Evolutionary conservation across 78 protist genomes (phyloP), one percentile per base, ranked within the genome.

Genomic region (Creolimax fragrantissima): DNA sequence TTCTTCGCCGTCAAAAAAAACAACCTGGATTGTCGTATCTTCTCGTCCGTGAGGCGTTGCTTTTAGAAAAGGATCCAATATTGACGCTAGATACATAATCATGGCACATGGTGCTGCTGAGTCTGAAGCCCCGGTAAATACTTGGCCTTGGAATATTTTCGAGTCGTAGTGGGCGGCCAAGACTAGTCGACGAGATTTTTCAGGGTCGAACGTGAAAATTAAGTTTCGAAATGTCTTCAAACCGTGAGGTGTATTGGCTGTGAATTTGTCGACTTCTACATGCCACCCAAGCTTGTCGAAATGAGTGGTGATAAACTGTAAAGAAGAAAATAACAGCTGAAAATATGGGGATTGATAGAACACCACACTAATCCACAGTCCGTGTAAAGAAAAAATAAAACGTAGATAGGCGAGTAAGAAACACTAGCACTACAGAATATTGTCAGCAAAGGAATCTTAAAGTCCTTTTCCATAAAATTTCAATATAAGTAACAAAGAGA

Each of bases 1-100:
- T 91, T 95, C 96, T 43, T 95, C 96, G 5, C 96, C 96, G 84
- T 95, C 96, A 44, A 95, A 93, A 86, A 95, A 91, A 3, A 95
- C 32, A 17, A 94, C 6, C 36, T 84, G 32, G 42, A 92, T 58
- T 24, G 90, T 41, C 84, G 83, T 3, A 2, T 36, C 90, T 81
- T 90, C 67, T 35, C 84, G 6, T 24, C 35, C 47, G 81, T 35
- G 42, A 35, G 6, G 85, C 32, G 83, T 45, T 42, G 0, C 89
- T n/a, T 42, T 74, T 5, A 92, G 93, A 44, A 5, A 17, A 5
- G 91, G 11, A 41, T 42, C 85, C 42, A 85, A n/a, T 2, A 7
- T 5, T 3, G n/a, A 37, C 7, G 93, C 95, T 37, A 94, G 3
- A 32, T 92, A 35, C 39, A 94, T 43, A 74, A 94, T 2, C 85